Conservation (phyloP, 2,329 filamentous ascomycete species). For the Colletotrichum incanum region DNA sequence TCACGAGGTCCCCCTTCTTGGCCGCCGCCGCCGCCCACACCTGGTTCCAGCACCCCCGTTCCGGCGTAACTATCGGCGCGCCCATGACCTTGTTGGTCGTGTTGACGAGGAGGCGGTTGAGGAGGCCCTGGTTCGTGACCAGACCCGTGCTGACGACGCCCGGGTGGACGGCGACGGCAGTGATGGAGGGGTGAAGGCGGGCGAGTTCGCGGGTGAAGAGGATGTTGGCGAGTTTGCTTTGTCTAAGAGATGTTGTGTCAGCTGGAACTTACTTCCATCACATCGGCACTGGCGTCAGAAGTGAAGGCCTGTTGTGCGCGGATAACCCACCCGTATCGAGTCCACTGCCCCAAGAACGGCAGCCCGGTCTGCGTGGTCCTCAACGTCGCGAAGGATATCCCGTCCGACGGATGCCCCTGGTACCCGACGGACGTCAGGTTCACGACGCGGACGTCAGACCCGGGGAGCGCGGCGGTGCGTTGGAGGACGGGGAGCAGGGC, state of each 20-base stretch:
- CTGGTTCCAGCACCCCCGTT: slow-evolving; percentile 51
- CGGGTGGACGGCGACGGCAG: slow-evolving; percentile 49
- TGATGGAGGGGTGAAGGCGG: slow-evolving; percentile 48
- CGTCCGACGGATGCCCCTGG: slow-evolving; percentile 23
- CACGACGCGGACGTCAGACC: slow-evolving; percentile 32
- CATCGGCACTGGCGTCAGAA: too few relatives aligned
- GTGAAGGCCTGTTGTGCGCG: too few relatives aligned
- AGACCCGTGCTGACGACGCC: slow-evolving; percentile 50
- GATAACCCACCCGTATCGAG: slow-evolving; percentile 38
- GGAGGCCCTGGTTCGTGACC: slow-evolving; percentile 46
- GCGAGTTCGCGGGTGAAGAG: slow-evolving; percentile 52
- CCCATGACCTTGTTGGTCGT: slow-evolving; percentile 44
- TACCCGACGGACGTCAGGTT: slow-evolving; percentile 45
- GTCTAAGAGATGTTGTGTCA: slow-evolving; percentile 23
- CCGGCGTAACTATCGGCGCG: slow-evolving; percentile 45
- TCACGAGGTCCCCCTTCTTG: slow-evolving; percentile 42
- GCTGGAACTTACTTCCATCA: too few relatives aligned
- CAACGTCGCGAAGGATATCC: slow-evolving; percentile 29
- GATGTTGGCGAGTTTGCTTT: slow-evolving; percentile 54
- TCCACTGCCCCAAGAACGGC: slow-evolving; percentile 48
- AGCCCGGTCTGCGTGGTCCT: slow-evolving; percentile 18
- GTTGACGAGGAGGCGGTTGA: slow-evolving; percentile 48
- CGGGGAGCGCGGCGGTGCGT: slow-evolving; percentile 22
- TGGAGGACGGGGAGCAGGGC: slow-evolving; percentile 45
- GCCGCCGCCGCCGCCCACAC: slow-evolving; percentile 51